phyloP scores from a whole-genome alignment of 2,329 filamentous ascomycete genomes.

The Aspergillus ibericus region DNA sequence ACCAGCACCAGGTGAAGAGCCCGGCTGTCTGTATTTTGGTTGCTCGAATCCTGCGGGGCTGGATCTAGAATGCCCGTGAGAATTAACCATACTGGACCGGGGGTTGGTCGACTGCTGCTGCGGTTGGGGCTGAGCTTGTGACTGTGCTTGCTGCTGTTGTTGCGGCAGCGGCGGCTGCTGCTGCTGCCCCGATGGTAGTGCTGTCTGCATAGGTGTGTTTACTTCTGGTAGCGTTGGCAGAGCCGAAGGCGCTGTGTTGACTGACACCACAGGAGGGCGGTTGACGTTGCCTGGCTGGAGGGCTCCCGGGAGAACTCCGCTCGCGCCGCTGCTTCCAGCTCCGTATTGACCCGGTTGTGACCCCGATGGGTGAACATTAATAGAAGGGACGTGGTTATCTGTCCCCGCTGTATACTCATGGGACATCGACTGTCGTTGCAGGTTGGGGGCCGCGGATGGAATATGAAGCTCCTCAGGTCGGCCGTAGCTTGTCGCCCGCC shows the following conservation, averaged over 20 bases:
- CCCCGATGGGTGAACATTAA: constrained; percentile 61
- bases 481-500: constrained; percentile 48
- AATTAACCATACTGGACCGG: constrained; percentile 62
- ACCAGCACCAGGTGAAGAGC: constrained; percentile 44
- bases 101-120: constrained; percentile 50
- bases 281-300: constrained; percentile 57
- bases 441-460: constrained; percentile 43
- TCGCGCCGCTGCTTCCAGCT: constrained; percentile 39
- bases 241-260: constrained; percentile 59
- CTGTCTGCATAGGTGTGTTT: constrained; percentile 33
- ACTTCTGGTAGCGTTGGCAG: constrained; percentile 57
- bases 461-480: constrained; percentile 60
- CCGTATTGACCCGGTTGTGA: constrained; percentile 51
- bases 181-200: constrained; percentile 1
- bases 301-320: constrained; percentile 56
- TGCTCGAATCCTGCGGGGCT: constrained; percentile 68
- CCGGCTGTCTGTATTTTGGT: constrained; percentile 64
- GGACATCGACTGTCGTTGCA: constrained; percentile 42
- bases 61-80: constrained; percentile 79
- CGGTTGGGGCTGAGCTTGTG: constrained; percentile 19
- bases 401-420: constrained; percentile 53
- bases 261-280: constrained; percentile 54
- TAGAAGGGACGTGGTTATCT: constrained; percentile 54
- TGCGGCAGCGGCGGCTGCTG: constrained; percentile 11
- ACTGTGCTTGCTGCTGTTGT: constrained; percentile 11